Percentiles rank a stretch among this genome's conserved stretches.
phyloP scores from a whole-genome alignment of 352 stramenopile genomes.

The Phytophthora citrophthora region DNA sequence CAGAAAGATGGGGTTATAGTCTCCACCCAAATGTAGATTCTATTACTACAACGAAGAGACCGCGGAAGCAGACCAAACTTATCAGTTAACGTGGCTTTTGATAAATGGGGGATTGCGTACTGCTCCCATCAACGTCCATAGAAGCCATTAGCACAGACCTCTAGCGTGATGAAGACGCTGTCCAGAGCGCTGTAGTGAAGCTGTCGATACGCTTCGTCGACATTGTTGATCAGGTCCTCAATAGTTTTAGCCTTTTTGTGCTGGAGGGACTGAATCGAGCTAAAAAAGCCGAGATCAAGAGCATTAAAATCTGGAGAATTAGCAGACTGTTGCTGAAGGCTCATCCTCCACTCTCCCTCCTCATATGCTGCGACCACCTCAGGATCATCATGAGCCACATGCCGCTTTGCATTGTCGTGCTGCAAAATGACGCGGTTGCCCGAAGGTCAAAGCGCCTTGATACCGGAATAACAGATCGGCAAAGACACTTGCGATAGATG shows the following conservation, averaged over 20 bases:
- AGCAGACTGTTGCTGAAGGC: not conserved
- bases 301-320: slow-evolving; percentile 11
- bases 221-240: not conserved
- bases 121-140: not conserved
- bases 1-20: no score
- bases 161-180: not conserved
- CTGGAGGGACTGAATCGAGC: slow-evolving; percentile 9
- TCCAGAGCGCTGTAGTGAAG: not conserved
- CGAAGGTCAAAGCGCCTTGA: not conserved
- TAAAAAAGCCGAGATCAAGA: slow-evolving; percentile 10
- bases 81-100: no score
- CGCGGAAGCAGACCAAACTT: no score
- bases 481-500: not conserved
- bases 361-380: not conserved
- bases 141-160: not conserved
- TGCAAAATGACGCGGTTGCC: not conserved
- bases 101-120: not conserved
- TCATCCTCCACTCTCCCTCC: not conserved
- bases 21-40: no score
- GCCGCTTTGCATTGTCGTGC: not conserved
- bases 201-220: not conserved
- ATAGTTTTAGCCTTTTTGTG: not conserved
- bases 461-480: not conserved
- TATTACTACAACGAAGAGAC: no score
- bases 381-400: not conserved